Conservation (phyloP, 345 rosid genomes). For the Nephelium lappaceum region DNA sequence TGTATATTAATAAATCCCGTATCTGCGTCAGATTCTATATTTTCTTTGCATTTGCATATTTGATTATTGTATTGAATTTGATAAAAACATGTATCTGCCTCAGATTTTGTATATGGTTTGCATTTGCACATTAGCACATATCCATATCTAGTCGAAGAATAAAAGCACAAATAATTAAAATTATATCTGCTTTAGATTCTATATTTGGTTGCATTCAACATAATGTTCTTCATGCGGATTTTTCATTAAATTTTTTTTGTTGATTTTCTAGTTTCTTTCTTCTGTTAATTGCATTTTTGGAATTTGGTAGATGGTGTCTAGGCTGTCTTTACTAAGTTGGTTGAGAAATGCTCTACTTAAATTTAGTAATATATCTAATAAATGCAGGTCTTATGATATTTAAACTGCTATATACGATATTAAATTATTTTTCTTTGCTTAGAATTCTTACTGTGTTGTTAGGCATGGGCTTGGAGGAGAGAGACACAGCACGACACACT, state of each 20-base stretch:
- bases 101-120: background rate
- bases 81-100: background rate
- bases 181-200: background rate
- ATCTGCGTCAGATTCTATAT: background rate
- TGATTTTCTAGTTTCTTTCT: background rate
- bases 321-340: background rate
- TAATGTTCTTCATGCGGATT: background rate
- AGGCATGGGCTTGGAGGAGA: conserved; percentile 51
- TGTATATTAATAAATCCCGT: background rate
- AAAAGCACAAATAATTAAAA: too few species aligned
- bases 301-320: background rate
- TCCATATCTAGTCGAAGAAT: too few species aligned
- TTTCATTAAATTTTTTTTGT: too few species aligned
- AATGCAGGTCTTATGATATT: background rate
- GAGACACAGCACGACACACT: conserved; percentile 22
- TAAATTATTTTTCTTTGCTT: conserved; percentile 2
- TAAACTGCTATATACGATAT: background rate
- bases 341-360: background rate
- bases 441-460: conserved; percentile 23
- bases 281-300: background rate
- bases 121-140: background rate
- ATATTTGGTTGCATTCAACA: conserved; percentile 1
- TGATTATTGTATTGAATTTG: background rate
- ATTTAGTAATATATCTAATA: background rate
- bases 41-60: background rate